Evolutionary conservation across 2,329 filamentous ascomycete species (phyloP).

Genomic region (Beauveria rudraprayagi): DNA sequence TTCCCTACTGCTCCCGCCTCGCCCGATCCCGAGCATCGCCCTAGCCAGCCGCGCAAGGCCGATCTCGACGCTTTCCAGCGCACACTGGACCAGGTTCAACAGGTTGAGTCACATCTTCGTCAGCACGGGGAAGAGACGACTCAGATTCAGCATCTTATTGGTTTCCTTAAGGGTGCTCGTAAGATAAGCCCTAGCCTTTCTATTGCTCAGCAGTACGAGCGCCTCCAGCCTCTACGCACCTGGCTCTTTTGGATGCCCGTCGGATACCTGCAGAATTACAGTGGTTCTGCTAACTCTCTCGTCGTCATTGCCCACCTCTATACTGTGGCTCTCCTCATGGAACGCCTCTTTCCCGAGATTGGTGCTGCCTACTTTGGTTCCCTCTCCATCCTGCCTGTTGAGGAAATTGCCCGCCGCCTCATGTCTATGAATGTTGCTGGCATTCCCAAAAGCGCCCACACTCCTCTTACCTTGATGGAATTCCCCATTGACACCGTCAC

Average conservation of each 20-base stretch:
- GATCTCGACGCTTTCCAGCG: slow-evolving; percentile 61
- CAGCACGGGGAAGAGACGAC: slow-evolving; percentile 62
- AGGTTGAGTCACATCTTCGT: slow-evolving; percentile 60
- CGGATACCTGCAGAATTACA: slow-evolving; percentile 68
- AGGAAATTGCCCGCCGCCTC: slow-evolving; percentile 75
- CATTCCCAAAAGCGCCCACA: slow-evolving; percentile 47
- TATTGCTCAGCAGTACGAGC: slow-evolving; percentile 80
- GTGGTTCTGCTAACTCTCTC: slow-evolving; percentile 67
- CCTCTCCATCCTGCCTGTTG: slow-evolving; percentile 70
- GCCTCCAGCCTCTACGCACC: slow-evolving; percentile 76
- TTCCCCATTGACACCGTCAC: slow-evolving; percentile 61
- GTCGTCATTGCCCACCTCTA: slow-evolving; percentile 88
- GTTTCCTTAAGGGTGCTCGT: slow-evolving; percentile 64
- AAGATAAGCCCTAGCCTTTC: slow-evolving; percentile 62
- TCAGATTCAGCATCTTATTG: slow-evolving; percentile 60
- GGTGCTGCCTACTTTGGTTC: slow-evolving; percentile 82
- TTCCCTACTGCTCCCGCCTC: slow-evolving; percentile 60
- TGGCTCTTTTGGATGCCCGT: slow-evolving; percentile 97
- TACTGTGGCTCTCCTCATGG: slow-evolving; percentile 76
- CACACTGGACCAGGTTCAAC: slow-evolving; percentile 58
- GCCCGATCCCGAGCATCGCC: slow-evolving; percentile 52
- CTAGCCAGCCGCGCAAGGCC: slow-evolving; percentile 58
- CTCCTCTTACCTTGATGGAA: slow-evolving; percentile 61
- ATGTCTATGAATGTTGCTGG: slow-evolving; percentile 58
- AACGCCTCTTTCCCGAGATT: slow-evolving; percentile 86